Conservation (phyloP, 73 alveolate species). For the Effrenium voratum region DNA sequence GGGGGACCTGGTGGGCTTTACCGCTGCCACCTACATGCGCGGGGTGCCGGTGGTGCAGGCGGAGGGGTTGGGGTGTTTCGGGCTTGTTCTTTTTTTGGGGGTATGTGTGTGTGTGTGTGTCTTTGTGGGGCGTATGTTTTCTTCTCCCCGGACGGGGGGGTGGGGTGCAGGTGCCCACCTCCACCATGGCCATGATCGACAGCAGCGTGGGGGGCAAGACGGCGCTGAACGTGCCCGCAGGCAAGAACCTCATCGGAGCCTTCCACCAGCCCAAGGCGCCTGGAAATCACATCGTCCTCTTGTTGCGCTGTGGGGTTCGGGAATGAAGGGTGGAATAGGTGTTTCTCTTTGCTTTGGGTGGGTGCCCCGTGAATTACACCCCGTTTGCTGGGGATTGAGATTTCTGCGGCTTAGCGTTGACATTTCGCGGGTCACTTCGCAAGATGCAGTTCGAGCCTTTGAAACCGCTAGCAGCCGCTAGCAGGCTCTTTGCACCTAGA, state of each 20-base stretch:
- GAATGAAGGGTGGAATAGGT: no score
- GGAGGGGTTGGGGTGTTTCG: neutral
- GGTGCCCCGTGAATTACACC: no score
- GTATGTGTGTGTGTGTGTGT: neutral
- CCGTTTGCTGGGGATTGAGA: no score
- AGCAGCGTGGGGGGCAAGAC: conserved; percentile 95
- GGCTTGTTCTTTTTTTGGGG: neutral
- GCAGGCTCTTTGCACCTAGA: no score
- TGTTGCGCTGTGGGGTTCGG: neutral
- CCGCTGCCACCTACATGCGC: conserved; percentile 95
- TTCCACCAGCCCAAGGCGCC: conserved; percentile 94
- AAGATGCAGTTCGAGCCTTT: no score
- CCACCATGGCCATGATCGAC: conserved; percentile 95
- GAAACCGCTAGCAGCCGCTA: no score
- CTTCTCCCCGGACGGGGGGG: neutral
- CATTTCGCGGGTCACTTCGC: no score
- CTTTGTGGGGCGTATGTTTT: neutral
- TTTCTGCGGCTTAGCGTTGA: no score
- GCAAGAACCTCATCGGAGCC: conserved; percentile 95
- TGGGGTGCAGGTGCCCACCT: conserved; percentile 32
- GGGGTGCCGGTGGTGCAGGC: conserved; percentile 92
- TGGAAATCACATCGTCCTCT: neutral
- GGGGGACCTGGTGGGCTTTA: conserved; percentile 95
- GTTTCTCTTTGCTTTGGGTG: no score
- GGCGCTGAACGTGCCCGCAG: conserved; percentile 94